These are phyloP conservation scores for Exophiala sp. DNA, from an alignment of 2,329 filamentous ascomycete species.

Conservation along the genomic window DNA sequence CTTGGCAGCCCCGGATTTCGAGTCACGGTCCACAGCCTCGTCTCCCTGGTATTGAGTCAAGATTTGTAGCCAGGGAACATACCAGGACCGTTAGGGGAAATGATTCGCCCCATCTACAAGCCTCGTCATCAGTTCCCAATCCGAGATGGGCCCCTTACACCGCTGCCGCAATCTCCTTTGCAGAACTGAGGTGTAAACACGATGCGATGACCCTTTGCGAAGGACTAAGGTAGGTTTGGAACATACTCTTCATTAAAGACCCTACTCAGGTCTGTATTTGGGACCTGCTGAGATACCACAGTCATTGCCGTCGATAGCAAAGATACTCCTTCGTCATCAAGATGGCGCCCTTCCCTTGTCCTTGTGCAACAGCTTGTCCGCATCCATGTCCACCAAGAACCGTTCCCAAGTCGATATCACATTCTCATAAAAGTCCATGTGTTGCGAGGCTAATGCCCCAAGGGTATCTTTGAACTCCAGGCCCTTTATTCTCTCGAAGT, in stretches of 20 bases:
- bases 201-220: too few species aligned
- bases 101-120: too few species aligned
- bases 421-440: conserved; percentile 78
- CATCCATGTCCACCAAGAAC: conserved; percentile 85
- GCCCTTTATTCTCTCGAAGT: conserved; percentile 96
- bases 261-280: not conserved
- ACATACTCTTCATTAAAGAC: not conserved
- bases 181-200: too few species aligned
- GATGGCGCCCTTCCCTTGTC: conserved; percentile 21
- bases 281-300: not conserved
- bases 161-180: too few species aligned
- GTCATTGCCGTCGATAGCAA: not conserved
- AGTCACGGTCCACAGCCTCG: not conserved
- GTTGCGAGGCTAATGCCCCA: conserved; percentile 72
- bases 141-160: too few species aligned
- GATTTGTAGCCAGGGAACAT: too few species aligned
- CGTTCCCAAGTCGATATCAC: conserved; percentile 80
- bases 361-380: conserved; percentile 39
- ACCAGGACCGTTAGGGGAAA: too few species aligned
- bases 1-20: conserved; percentile 1
- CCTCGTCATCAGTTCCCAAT: too few species aligned
- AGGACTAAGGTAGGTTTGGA: too few species aligned
- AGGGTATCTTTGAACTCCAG: conserved; percentile 85
- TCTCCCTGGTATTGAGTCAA: too few species aligned
- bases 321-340: not conserved